Evolutionary conservation across 371 early-diverging fungal genomes (phyloP), one percentile per base, ranked within the genome.

Genomic region (Sporodiniella umbellata): DNA sequence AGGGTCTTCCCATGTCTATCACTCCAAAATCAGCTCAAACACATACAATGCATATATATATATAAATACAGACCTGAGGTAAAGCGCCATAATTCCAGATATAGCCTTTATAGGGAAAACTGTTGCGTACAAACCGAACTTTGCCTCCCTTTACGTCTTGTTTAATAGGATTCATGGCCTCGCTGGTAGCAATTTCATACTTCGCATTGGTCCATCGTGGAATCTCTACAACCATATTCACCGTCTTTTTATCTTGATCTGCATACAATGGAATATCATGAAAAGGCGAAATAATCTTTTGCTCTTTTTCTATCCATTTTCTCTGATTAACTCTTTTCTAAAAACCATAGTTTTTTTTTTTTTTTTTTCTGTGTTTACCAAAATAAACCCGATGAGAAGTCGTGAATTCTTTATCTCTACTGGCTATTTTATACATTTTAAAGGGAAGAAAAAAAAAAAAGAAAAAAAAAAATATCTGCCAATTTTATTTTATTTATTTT

Each of bases 81-180:
- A 99, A 77, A 26, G 99, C 98, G 48, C 99, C 99, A 66, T 99
- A 99, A 85, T 99, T 99, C 99, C 99, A 99, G 66, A 96, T 93
- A 79, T 99, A 99, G 33, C 99, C 99, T 62, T 98, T 95, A 87
- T 94, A 95, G 22, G 99, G 99, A 87, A 98, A 99, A 61, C 96
- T 89, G 82, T 99, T 99, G 64, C 93, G 87, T 47, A 99, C 99
- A 75, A 89, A 99, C 50, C 99, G 86, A 50, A 96, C 88, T 76
- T 96, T 95, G 61, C 95, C 97, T 72, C 99, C 99, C 85, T 99
- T 99, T 53, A 90, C 80, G 70, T 99, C 99, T 78, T 99, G 99
- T 78, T 92, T 96, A 64, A 99, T 97, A 39, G 99, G 99, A 85
- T 99, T 99, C 68, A 96, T 86, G 46, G 77, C 53, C 70, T 95